These are phyloP conservation scores for Gremmenia infestans DNA, from an alignment of 2,329 filamentous ascomycete genomes.

Conservation along the genomic window DNA sequence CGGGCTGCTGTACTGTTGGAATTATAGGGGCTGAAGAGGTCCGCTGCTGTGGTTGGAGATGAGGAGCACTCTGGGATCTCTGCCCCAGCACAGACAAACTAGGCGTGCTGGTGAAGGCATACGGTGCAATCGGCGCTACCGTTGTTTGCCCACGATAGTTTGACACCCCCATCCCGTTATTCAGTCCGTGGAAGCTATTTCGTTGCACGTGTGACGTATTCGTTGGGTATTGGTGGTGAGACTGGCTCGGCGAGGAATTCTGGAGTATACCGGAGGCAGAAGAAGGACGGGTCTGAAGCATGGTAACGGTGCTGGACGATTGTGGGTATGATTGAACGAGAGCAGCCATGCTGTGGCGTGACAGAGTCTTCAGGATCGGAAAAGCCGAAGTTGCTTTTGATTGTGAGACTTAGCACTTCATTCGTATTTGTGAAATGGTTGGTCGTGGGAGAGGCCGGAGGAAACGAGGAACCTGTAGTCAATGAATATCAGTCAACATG, in stretches of 20 bases:
- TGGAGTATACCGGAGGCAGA: constrained; percentile 53
- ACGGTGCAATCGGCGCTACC: constrained; percentile 63
- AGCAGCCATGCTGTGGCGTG: constrained; percentile 65
- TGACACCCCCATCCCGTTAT: constrained; percentile 40
- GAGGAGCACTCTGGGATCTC: constrained; percentile 34
- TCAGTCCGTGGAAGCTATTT: constrained; percentile 47
- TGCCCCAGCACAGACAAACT: constrained; percentile 48
- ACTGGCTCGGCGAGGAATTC: constrained; percentile 28
- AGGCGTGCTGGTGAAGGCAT: constrained; percentile 70
- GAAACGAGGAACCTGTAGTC: constrained; percentile 11
- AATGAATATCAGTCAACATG: constrained; percentile 5
- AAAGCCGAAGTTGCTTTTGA: constrained; percentile 18
- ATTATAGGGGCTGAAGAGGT: constrained; percentile 47
- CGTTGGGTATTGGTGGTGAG: constrained; percentile 44
- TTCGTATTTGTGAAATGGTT: constrained; percentile 15
- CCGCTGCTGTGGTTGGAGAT: constrained; percentile 51
- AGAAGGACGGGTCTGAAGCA: constrained; percentile 69
- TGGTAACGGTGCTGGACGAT: constrained; percentile 66
- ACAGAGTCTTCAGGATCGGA: constrained; percentile 14
- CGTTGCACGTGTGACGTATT: constrained; percentile 41
- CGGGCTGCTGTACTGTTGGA: constrained; percentile 35
- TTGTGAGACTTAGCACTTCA: constrained; percentile 13
- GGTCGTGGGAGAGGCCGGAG: neutral
- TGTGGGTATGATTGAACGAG: constrained; percentile 77
- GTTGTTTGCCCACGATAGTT: constrained; percentile 48